phyloP scores from a whole-genome alignment of 495 filamentous ascomycete species.

The Evansstolkia leycettana region DNA sequence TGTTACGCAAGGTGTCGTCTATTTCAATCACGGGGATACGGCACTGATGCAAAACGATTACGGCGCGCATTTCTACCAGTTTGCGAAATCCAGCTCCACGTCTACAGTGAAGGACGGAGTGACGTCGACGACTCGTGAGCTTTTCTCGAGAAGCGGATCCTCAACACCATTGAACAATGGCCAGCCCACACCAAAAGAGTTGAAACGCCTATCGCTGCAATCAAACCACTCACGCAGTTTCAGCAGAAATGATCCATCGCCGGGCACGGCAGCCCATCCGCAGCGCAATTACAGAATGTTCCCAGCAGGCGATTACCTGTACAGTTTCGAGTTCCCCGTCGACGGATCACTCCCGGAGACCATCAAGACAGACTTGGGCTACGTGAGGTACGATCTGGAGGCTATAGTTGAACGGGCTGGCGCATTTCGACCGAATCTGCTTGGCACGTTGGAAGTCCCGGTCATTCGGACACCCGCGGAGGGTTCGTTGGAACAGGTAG shows the following conservation, averaged over 20 bases:
- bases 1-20: conserved; percentile 33
- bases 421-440: conserved; percentile 81
- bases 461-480: conserved; percentile 85
- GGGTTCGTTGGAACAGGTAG: conserved; percentile 82
- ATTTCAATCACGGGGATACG: conserved; percentile 39
- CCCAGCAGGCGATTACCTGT: conserved; percentile 81
- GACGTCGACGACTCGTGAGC: conserved; percentile 26
- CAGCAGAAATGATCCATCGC: conserved; percentile 59
- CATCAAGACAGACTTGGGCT: conserved; percentile 78
- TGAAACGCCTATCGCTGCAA: conserved; percentile 63
- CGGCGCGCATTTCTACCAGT: conserved; percentile 34
- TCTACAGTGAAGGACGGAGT: conserved; percentile 37
- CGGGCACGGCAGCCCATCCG: conserved; percentile 46
- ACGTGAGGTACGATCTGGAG: conserved; percentile 81
- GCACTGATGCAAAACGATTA: conserved; percentile 56
- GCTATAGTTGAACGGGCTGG: conserved; percentile 80
- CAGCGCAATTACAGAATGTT: conserved; percentile 88
- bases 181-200: conserved; percentile 34
- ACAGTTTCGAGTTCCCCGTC: conserved; percentile 88
- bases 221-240: conserved; percentile 74
- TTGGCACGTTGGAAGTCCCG: conserved; percentile 71
- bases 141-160: conserved; percentile 27
- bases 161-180: conserved; percentile 18
- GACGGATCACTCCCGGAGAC: conserved; percentile 89
- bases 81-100: conserved; percentile 27